Evolutionary conservation across 78 protist genomes (phyloP).

Genomic region (Dictyostelium capitatum): DNA sequence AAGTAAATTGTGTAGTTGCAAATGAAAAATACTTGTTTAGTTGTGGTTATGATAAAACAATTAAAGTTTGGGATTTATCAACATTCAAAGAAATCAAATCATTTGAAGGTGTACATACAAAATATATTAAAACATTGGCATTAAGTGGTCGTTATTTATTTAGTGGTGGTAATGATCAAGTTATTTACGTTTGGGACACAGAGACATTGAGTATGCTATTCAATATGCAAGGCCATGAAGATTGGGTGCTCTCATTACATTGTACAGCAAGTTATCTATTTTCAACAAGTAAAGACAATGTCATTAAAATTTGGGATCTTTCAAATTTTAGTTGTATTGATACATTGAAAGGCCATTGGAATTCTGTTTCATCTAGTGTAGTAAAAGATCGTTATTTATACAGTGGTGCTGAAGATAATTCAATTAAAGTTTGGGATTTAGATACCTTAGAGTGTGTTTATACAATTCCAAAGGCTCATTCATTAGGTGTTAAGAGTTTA

Average conservation of each 20-base stretch:
- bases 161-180: slow-evolving; percentile 63
- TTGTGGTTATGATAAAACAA: slow-evolving; percentile 66
- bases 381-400: slow-evolving; percentile 66
- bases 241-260: slow-evolving; percentile 66
- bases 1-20: slow-evolving; percentile 49
- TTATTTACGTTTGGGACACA: slow-evolving; percentile 80
- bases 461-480: slow-evolving; percentile 60
- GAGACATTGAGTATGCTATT: slow-evolving; percentile 36
- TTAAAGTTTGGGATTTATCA: slow-evolving; percentile 57
- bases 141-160: slow-evolving; percentile 66
- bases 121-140: slow-evolving; percentile 40
- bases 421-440: slow-evolving; percentile 77
- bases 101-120: slow-evolving; percentile 53
- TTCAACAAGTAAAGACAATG: slow-evolving; percentile 70
- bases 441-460: slow-evolving; percentile 69
- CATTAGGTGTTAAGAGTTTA: slow-evolving; percentile 56
- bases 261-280: slow-evolving; percentile 27
- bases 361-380: slow-evolving; percentile 35
- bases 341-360: slow-evolving; percentile 77
- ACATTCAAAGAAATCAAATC: slow-evolving; percentile 57
- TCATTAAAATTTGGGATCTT: slow-evolving; percentile 77
- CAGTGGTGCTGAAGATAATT: slow-evolving; percentile 68
- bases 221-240: slow-evolving; percentile 78
- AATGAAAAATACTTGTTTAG: slow-evolving; percentile 56
- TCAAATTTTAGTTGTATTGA: slow-evolving; percentile 62